Percentiles rank a stretch among this genome's conserved stretches.
phyloP scores from a whole-genome alignment of 768 basidiomycete genomes.

The Galerina sulciceps region DNA sequence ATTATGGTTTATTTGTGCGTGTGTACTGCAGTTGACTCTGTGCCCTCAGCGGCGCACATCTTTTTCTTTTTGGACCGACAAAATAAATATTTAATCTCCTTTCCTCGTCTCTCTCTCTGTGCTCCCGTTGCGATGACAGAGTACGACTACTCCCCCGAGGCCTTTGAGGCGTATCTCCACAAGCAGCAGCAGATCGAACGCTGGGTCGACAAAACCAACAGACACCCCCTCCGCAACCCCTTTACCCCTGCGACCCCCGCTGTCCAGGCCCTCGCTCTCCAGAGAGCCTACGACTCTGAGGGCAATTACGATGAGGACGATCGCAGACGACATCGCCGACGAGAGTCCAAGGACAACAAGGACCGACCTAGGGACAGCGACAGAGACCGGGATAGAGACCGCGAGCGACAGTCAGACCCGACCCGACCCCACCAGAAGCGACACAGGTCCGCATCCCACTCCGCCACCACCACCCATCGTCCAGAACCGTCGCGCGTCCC shows the following conservation, averaged over 20 bases:
- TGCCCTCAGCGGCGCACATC: background rate
- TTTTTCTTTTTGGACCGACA: background rate
- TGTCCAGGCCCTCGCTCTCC: conserved; percentile 16
- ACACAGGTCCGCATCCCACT: conserved; percentile 28
- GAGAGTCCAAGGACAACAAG: conserved; percentile 1
- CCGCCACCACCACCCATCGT: conserved; percentile 14
- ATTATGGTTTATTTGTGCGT: conserved; percentile 14
- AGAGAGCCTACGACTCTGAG: conserved; percentile 11
- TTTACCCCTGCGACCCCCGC: conserved; percentile 38
- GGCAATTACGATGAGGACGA: conserved; percentile 8
- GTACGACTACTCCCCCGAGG: conserved; percentile 65
- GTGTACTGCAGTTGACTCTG: conserved; percentile 4
- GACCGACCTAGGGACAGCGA: conserved; percentile 18
- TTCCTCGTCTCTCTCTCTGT: conserved; percentile 11
- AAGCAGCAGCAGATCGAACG: conserved; percentile 52
- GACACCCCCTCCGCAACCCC: conserved; percentile 26
- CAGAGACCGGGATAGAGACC: conserved; percentile 14
- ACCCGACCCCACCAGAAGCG: conserved; percentile 14
- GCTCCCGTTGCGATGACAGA: conserved; percentile 48
- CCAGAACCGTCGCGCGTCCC: conserved; percentile 22
- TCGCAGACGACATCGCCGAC: conserved; percentile 3
- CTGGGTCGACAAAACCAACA: conserved; percentile 44
- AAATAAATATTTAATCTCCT: conserved; percentile 1
- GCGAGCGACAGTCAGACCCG: conserved; percentile 12
- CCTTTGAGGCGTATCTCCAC: conserved; percentile 46